Conservation (phyloP, 768 basidiomycete species). For the Tricholoma matsutake region DNA sequence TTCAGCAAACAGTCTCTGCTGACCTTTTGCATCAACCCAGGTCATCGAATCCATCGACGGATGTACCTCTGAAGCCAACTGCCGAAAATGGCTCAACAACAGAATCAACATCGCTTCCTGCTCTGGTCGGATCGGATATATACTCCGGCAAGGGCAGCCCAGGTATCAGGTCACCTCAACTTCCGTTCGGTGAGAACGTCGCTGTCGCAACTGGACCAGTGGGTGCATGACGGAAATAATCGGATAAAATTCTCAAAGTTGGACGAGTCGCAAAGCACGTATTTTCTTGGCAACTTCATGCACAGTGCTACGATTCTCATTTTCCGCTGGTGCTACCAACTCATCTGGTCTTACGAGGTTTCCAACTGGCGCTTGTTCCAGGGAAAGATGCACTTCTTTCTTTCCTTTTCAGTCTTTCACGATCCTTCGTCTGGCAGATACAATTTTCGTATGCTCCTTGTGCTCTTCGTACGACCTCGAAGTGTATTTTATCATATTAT, state of each 20-base stretch:
- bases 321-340: constrained; percentile 20
- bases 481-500: constrained; percentile 38
- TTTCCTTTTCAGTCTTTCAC: constrained; percentile 10
- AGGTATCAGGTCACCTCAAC: constrained; percentile 56
- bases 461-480: constrained; percentile 32
- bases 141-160: constrained; percentile 41
- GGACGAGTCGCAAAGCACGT: constrained; percentile 8
- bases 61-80: constrained; percentile 36
- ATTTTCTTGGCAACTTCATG: constrained; percentile 8
- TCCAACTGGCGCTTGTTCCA: constrained; percentile 10
- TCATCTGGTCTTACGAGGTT: constrained; percentile 9
- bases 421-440: constrained; percentile 6
- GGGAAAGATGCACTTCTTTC: constrained; percentile 15
- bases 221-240: constrained; percentile 34
- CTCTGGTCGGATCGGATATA: constrained; percentile 34
- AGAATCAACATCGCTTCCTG: constrained; percentile 24
- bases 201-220: constrained; percentile 46
- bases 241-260: background rate
- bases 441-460: constrained; percentile 23
- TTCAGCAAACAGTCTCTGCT: constrained; percentile 21
- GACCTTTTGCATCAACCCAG: constrained; percentile 35
- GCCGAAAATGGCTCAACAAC: constrained; percentile 37
- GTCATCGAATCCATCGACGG: constrained; percentile 42
- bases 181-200: constrained; percentile 60
- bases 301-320: constrained; percentile 17